Conservation (phyloP, 352 stramenopile genomes). For the Chrysophaeum taylorii region DNA sequence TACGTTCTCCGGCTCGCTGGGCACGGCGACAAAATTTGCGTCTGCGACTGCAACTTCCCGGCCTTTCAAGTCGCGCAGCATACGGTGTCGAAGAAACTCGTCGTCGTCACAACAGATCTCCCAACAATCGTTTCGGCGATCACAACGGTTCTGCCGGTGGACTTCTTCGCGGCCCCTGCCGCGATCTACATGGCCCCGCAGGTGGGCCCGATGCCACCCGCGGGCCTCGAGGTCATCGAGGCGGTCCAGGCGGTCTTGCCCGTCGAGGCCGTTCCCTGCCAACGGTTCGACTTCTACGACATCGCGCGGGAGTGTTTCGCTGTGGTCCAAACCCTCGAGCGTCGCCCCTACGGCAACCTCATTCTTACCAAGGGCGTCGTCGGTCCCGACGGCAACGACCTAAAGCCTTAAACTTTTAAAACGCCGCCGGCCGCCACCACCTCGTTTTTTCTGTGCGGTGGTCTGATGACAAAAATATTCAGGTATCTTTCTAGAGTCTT, state of each 20-base stretch:
- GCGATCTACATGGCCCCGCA: constrained; percentile 32
- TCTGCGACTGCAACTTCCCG: constrained; percentile 46
- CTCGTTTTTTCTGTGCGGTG: too few species aligned
- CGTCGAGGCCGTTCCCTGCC: constrained; percentile 32
- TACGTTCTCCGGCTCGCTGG: constrained; percentile 39
- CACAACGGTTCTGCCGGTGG: constrained; percentile 37
- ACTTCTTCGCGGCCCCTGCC: constrained; percentile 36
- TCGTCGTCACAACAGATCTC: constrained; percentile 26
- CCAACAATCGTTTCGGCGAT: constrained; percentile 35
- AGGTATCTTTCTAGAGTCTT: too few species aligned
- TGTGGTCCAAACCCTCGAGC: constrained; percentile 40
- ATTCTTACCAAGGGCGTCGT: constrained; percentile 41
- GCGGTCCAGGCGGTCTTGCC: constrained; percentile 24
- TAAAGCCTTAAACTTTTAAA: constrained; percentile 30
- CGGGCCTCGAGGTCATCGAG: constrained; percentile 28
- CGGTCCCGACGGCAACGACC: constrained; percentile 38
- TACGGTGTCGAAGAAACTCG: constrained; percentile 30
- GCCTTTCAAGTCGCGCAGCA: constrained; percentile 29
- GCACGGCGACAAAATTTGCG: constrained; percentile 37
- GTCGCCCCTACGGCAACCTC: constrained; percentile 40
- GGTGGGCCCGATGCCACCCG: constrained; percentile 26
- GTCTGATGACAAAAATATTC: too few species aligned
- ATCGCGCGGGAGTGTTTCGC: constrained; percentile 36
- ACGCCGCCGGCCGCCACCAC: too few species aligned
- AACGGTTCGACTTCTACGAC: constrained; percentile 42